phyloP scores from a whole-genome alignment of 306 rosid species.

The Gastrolobium bilobum region DNA sequence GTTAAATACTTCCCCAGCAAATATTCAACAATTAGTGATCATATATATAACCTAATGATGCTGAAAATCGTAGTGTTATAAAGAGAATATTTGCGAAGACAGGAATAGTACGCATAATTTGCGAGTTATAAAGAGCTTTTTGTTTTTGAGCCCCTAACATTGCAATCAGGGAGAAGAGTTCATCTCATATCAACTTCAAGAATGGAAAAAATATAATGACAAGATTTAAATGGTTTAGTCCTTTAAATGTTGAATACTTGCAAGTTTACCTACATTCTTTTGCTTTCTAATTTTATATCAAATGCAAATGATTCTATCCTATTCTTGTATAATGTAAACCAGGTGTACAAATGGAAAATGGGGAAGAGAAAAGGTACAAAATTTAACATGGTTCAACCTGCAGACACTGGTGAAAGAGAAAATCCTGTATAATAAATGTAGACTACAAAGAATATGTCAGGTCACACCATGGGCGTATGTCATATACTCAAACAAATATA shows the following conservation, averaged over 20 bases:
- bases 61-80: background rate
- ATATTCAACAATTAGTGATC: background rate
- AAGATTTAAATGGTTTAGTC: background rate
- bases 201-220: background rate
- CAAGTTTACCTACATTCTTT: background rate
- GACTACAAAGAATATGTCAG: background rate
- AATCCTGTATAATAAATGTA: background rate
- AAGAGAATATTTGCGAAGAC: background rate
- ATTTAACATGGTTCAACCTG: background rate
- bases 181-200: background rate
- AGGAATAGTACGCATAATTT: background rate
- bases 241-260: slow-evolving; percentile 6
- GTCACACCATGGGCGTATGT: background rate
- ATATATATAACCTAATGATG: background rate
- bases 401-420: background rate
- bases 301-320: slow-evolving; percentile 3
- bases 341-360: background rate
- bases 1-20: background rate
- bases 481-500: background rate
- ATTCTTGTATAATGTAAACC: background rate
- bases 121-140: background rate
- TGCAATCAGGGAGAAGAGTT: slow-evolving; percentile 1
- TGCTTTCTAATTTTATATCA: background rate
- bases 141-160: background rate
- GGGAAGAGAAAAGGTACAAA: background rate